Base-by-base conservation (phyloP, 148 eudicot species). In the Gaultheria prostrata region DNA sequence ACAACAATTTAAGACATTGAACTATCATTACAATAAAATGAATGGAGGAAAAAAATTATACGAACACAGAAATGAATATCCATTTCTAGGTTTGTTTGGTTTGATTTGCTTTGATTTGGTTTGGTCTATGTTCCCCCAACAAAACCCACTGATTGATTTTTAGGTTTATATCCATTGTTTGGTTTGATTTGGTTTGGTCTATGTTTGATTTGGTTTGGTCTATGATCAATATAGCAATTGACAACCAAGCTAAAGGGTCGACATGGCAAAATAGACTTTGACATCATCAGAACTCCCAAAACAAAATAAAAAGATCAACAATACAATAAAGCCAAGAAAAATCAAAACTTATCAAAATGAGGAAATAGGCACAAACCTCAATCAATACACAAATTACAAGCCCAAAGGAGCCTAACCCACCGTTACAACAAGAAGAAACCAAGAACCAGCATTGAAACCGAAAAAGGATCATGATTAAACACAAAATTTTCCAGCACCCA, bases 161-260 rank as follows among this genome's bases (percentile, higher is more conserved):
- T n/a, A n/a, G n/a, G n/a, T n/a, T n/a, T n/a, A n/a, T n/a, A n/a
- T n/a, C n/a, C n/a, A n/a, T n/a, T n/a, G n/a, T n/a, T n/a, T n/a
- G n/a, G n/a, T n/a, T n/a, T n/a, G n/a, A n/a, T n/a, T n/a, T n/a
- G n/a, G n/a, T n/a, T n/a, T n/a, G n/a, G n/a, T n/a, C n/a, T n/a
- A n/a, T n/a, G 43, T 39, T 39, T 39, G 43, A 39, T 54, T 54
- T 54, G 59, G 21, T 54, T 54, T 5, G 59, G 59, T 54, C 18
- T 54, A 83, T 18, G 49, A 74, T 74, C 77, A 43, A 74, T 46
- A 43, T n/a, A 74, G 77, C 77, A n/a, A n/a, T n/a, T n/a, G n/a
- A n/a, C n/a, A 39, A 35, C 50, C 77, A 43, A 74, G 3, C 77
- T 21, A n/a, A 32, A 33, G 11, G 70, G 28, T 71, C 76, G 48